phyloP scores from a whole-genome alignment of 768 basidiomycete genomes.

The Pisolithus orientalis region DNA sequence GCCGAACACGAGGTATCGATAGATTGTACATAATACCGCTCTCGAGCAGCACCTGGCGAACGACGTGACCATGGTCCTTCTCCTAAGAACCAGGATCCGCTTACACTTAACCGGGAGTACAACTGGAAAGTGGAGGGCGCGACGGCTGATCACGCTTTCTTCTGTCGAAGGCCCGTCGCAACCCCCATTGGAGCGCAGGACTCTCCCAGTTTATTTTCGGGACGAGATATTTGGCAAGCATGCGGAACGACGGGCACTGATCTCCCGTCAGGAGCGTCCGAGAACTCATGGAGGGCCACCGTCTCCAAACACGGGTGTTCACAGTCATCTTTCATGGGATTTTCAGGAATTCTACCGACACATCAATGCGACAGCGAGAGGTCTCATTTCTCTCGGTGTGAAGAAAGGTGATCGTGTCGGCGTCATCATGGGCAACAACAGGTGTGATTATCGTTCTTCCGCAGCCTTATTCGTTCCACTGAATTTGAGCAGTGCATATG shows the following conservation, averaged over 20 bases:
- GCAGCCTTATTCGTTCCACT: background rate
- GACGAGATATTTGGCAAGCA: slow-evolving; percentile 47
- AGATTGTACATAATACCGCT: too few species aligned
- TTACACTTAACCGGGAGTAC: too few species aligned
- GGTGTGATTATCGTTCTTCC: slow-evolving; percentile 36
- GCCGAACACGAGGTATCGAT: too few species aligned
- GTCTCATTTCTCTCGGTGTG: slow-evolving; percentile 63
- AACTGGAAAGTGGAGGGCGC: too few species aligned
- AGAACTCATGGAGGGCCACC: slow-evolving; percentile 56
- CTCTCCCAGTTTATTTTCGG: slow-evolving; percentile 57
- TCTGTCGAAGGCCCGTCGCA: slow-evolving; percentile 50
- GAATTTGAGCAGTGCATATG: slow-evolving; percentile 53
- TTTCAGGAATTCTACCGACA: slow-evolving; percentile 65
- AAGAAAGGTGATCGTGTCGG: slow-evolving; percentile 71
- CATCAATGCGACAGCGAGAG: slow-evolving; percentile 62
- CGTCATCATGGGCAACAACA: slow-evolving; percentile 82
- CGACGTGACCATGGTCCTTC: too few species aligned
- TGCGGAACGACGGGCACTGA: slow-evolving; percentile 50
- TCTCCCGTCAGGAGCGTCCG: slow-evolving; percentile 55
- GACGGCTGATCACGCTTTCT: slow-evolving; percentile 23
- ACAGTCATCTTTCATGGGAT: slow-evolving; percentile 61
- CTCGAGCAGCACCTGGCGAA: too few species aligned
- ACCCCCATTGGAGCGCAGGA: slow-evolving; percentile 49
- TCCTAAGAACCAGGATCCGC: too few species aligned
- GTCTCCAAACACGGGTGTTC: slow-evolving; percentile 43